phyloP scores from a whole-genome alignment of 441 rosid species.

The Gossypium aridum region DNA sequence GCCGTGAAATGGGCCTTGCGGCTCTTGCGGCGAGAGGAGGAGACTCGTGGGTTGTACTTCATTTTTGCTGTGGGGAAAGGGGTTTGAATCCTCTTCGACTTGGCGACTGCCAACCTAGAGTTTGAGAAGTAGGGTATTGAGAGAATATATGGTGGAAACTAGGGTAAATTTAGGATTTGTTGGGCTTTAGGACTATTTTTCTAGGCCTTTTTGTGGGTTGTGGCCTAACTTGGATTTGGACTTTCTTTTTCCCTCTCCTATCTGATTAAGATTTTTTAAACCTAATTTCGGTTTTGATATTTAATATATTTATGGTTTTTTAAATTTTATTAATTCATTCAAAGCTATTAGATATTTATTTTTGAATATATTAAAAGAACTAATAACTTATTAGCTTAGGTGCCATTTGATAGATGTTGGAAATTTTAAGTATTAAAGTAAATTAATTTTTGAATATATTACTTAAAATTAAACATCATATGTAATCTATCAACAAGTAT shows the following conservation, averaged over 20 bases:
- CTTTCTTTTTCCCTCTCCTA: not conserved
- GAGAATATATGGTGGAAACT: slow-evolving; percentile 2
- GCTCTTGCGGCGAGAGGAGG: slow-evolving; percentile 76
- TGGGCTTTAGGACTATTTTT: not conserved
- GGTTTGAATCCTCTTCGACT: not conserved
- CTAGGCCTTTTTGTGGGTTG: not conserved
- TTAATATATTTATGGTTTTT: not conserved
- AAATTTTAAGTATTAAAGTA: no score
- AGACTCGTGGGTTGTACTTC: slow-evolving; percentile 75
- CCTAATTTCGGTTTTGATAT: not conserved
- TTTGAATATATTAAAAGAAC: no score
- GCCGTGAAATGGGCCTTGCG: slow-evolving; percentile 82
- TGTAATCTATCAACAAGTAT: no score
- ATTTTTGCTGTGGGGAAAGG: slow-evolving; percentile 21
- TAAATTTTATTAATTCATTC: not conserved
- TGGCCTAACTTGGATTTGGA: not conserved
- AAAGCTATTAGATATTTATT: not conserved
- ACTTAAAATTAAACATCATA: no score
- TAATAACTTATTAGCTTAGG: no score
- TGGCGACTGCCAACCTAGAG: not conserved
- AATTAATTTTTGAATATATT: no score
- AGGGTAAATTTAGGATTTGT: not conserved
- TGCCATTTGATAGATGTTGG: no score
- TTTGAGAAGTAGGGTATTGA: slow-evolving; percentile 8
- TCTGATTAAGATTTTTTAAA: not conserved